Evolutionary conservation across 345 rosid genomes (phyloP), one percentile per base, ranked within the genome.

Genomic region (Clausena lansium): DNA sequence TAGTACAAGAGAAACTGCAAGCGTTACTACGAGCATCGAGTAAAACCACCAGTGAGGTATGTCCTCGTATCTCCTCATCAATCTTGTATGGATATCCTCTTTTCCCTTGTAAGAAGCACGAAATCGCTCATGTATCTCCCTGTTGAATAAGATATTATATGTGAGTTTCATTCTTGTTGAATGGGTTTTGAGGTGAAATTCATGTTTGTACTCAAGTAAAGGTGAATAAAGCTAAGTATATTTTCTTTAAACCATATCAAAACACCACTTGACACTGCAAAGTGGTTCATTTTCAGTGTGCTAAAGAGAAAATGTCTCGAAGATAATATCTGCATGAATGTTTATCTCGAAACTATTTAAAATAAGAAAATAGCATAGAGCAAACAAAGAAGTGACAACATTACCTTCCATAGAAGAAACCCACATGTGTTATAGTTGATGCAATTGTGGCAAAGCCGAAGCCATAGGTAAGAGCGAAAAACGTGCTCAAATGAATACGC

Each of bases 31-130:
- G 8, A 94, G 90, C 86, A 91, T 52, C 33, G 80, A 30, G 80
- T 88, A 76, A 79, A 94, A 94, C 98, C 97, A 94, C 95, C 97
- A 93, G 6, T 90, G 63, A 81, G 98, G 98, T 86, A 93, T 94
- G 89, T 90, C 97, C 78, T 86, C 67, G 84, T 94, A 94, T 77
- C 71, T 87, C 80, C 76, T 90, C 98, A 93, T 94, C 77, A 94
- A 70, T 82, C 84, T 87, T 57, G 98, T 91, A 63, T 95, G 98
- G 74, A 95, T 84, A 78, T 93, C 98, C 81, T 87, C 95, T 81
- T 88, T 89, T n/a, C 84, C 92, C 65, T 84, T 84, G 79, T 79
- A 81, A n/a, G 98, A 89, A 81, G 90, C 94, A 36, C 72, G 80
- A 62, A 83, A 95, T 36, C 93, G 86, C 73, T 77, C 84, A 3